phyloP scores from a whole-genome alignment of 1,284 basidiomycete genomes.

The Fomitopsis betulina region DNA sequence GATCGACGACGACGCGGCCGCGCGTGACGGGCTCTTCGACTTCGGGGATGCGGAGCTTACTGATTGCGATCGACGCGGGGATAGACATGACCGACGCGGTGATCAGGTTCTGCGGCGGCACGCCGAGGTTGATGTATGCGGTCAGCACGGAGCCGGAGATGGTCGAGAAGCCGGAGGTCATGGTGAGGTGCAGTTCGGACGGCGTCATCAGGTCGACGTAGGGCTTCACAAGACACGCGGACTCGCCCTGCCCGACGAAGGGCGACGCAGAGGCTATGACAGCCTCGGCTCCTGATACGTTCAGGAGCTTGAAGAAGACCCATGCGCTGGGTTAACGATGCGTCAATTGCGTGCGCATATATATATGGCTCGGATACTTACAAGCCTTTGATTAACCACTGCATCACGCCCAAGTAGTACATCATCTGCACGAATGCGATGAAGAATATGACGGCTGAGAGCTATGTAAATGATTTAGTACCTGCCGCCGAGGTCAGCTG shows the following conservation, averaged over 20 bases:
- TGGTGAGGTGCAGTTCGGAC: slow-evolving; percentile 84
- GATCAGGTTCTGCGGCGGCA: slow-evolving; percentile 79
- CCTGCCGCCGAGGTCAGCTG: slow-evolving; percentile 6
- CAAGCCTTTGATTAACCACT: slow-evolving; percentile 84
- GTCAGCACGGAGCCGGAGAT: slow-evolving; percentile 87
- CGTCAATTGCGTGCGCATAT: slow-evolving; percentile 7
- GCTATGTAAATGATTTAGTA: slow-evolving; percentile 31
- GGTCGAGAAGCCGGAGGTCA: slow-evolving; percentile 89
- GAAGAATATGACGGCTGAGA: slow-evolving; percentile 81
- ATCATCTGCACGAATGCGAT: slow-evolving; percentile 85
- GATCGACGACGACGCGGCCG: slow-evolving; percentile 75
- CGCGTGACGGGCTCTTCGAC: slow-evolving; percentile 82
- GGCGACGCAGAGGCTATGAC: slow-evolving; percentile 90
- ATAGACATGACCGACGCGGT: slow-evolving; percentile 94
- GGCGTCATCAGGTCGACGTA: slow-evolving; percentile 88
- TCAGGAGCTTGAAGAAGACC: slow-evolving; percentile 90
- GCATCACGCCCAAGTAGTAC: slow-evolving; percentile 85
- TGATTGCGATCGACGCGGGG: slow-evolving; percentile 88
- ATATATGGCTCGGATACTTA: slow-evolving; percentile 28
- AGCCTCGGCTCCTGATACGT: slow-evolving; percentile 86
- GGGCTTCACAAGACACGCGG: slow-evolving; percentile 79
- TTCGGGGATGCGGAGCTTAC: slow-evolving; percentile 84
- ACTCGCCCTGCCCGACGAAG: slow-evolving; percentile 89
- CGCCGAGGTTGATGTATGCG: slow-evolving; percentile 82
- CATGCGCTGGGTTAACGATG: slow-evolving; percentile 53